Evolutionary conservation across 2,329 filamentous ascomycete species (phyloP).

Genomic region (Verticillium nonalfalfae): DNA sequence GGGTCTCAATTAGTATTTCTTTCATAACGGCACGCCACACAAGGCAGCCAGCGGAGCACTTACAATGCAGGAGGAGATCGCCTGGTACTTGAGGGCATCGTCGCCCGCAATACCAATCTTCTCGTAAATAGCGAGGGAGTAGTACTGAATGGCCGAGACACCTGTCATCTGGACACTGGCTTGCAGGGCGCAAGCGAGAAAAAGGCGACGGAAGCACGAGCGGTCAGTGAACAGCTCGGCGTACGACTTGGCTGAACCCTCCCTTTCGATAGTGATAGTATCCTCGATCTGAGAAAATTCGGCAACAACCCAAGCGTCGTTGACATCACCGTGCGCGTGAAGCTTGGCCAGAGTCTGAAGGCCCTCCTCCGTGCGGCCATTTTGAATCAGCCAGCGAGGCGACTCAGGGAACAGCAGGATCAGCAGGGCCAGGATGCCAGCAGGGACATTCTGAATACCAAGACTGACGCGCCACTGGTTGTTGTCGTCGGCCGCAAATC

Average conservation of each 20-base stretch:
- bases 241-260: constrained; percentile 64
- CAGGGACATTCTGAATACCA: constrained; percentile 65
- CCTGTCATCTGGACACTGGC: constrained; percentile 73
- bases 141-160: constrained; percentile 62
- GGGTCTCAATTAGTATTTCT: too few relatives aligned
- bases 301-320: constrained; percentile 44
- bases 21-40: background rate
- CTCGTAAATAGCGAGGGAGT: constrained; percentile 58
- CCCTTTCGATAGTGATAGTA: constrained; percentile 56
- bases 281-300: constrained; percentile 61
- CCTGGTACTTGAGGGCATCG: constrained; percentile 67
- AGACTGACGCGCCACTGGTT: constrained; percentile 34
- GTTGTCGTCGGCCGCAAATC: constrained; percentile 16
- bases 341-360: constrained; percentile 60
- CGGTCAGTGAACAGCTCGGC: constrained; percentile 54
- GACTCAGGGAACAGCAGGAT: constrained; percentile 67
- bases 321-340: constrained; percentile 59
- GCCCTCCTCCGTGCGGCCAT: constrained; percentile 57
- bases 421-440: constrained; percentile 53
- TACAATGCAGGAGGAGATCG: constrained; percentile 36
- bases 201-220: constrained; percentile 63
- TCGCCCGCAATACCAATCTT: constrained; percentile 62
- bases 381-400: constrained; percentile 68
- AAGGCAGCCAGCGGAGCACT: background rate
- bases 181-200: constrained; percentile 63